Evolutionary conservation across 176 grass and related monocot genomes (phyloP).

Genomic region (Rhipidocladum racemiflorum): DNA sequence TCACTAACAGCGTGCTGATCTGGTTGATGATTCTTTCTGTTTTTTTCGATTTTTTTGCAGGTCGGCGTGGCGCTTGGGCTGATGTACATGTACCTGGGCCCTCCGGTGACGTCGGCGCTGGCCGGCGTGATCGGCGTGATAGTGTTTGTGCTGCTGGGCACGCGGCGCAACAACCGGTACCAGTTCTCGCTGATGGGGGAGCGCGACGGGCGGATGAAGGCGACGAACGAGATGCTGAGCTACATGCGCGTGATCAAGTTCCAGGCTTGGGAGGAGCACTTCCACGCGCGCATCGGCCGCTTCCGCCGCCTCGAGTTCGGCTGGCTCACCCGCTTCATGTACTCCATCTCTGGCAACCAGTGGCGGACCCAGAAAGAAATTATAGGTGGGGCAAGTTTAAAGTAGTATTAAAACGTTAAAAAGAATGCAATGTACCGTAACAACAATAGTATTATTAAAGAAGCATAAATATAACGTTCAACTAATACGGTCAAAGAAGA

Average conservation of each 20-base stretch:
- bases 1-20: too few species aligned
- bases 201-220: slow-evolving; percentile 95
- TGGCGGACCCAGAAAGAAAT: too few species aligned
- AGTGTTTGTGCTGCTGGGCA: slow-evolving; percentile 60
- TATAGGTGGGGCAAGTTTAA: too few species aligned
- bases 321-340: slow-evolving; percentile 92
- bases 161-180: slow-evolving; percentile 82
- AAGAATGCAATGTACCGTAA: too few species aligned
- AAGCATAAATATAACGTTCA: too few species aligned
- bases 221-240: slow-evolving; percentile 93
- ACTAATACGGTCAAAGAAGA: too few species aligned
- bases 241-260: slow-evolving; percentile 99
- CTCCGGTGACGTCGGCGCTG: slow-evolving; percentile 72
- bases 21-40: not conserved
- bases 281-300: slow-evolving; percentile 51
- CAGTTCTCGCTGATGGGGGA: slow-evolving; percentile 78
- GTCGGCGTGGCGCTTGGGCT: slow-evolving; percentile 60
- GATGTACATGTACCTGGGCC: slow-evolving; percentile 72
- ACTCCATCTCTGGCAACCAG: slow-evolving; percentile 82
- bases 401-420: too few species aligned
- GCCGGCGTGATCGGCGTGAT: slow-evolving; percentile 57
- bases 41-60: slow-evolving; percentile 4
- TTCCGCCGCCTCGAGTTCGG: slow-evolving; percentile 73
- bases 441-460: too few species aligned
- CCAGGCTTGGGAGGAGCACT: slow-evolving; percentile 95